phyloP scores from a whole-genome alignment of 768 basidiomycete genomes.

The Polyporus arcularius region DNA sequence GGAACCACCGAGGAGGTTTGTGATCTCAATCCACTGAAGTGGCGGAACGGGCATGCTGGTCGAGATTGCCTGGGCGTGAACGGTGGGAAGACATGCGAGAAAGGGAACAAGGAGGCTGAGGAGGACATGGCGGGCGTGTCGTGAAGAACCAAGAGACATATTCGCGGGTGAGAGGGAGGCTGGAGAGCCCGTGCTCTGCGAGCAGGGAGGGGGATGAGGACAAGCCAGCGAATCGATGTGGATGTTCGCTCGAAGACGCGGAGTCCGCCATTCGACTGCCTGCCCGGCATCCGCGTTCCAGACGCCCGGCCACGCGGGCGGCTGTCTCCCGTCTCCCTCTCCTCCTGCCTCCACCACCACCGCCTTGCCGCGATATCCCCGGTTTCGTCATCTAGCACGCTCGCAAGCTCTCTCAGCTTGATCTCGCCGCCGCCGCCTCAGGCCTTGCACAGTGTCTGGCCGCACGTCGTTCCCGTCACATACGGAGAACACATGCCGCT shows the following conservation, averaged over 20 bases:
- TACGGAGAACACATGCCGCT: neutral
- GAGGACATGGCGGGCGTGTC: constrained; percentile 16
- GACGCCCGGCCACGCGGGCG: neutral
- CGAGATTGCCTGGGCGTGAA: constrained; percentile 50
- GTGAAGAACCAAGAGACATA: constrained; percentile 17
- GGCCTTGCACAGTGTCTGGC: no score
- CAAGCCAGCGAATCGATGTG: constrained; percentile 22
- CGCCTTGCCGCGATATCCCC: neutral
- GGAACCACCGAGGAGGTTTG: constrained; percentile 54
- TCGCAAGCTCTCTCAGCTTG: neutral
- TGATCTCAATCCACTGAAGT: constrained; percentile 73
- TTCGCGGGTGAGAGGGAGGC: constrained; percentile 14
- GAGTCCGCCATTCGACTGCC: constrained; percentile 6
- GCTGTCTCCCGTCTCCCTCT: neutral
- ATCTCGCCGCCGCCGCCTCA: neutral
- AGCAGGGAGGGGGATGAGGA: constrained; percentile 23
- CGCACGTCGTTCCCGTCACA: neutral
- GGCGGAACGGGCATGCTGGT: constrained; percentile 59
- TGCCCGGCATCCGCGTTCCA: neutral
- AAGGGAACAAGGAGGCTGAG: constrained; percentile 26
- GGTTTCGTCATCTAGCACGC: neutral
- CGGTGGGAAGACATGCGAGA: constrained; percentile 26
- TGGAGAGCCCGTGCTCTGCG: constrained; percentile 29
- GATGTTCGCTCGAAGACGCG: constrained; percentile 15
- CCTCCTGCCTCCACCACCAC: neutral